A percentile compares a stretch with the other conserved stretches of the same genome.
Conservation (phyloP, 371 early-diverging fungal species). For the Haplosporangium sp. region DNA sequence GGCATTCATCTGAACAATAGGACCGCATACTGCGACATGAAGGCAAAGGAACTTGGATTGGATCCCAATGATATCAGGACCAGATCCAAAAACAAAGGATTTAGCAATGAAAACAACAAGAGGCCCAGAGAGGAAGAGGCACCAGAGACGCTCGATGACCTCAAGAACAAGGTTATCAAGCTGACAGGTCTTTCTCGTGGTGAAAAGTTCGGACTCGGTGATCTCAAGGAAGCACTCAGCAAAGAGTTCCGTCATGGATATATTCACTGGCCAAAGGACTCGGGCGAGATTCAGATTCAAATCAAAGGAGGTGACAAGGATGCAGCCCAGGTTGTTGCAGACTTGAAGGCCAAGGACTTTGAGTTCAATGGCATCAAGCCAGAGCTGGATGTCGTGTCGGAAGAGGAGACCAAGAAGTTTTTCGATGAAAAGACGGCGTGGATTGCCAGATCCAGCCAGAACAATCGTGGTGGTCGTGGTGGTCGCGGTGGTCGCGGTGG, state of each 20-base stretch:
- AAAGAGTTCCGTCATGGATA: constrained; percentile 53
- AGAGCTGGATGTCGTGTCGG: constrained; percentile 43
- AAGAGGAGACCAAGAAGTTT: constrained; percentile 54
- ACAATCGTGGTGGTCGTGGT: constrained; percentile 31
- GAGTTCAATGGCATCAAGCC: constrained; percentile 53
- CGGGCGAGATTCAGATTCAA: constrained; percentile 53
- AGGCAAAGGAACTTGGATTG: constrained; percentile 54
- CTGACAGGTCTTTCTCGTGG: constrained; percentile 53
- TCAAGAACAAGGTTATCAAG: constrained; percentile 53
- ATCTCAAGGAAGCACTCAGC: constrained; percentile 55
- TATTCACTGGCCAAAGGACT: constrained; percentile 53
- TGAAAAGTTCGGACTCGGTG: constrained; percentile 35
- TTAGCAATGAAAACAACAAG: constrained; percentile 45
- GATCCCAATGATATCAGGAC: constrained; percentile 45
- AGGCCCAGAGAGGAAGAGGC: constrained; percentile 45
- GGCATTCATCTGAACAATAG: constrained; percentile 8
- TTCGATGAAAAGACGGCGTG: constrained; percentile 56
- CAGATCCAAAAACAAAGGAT: constrained; percentile 39
- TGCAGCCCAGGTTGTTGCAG: constrained; percentile 50
- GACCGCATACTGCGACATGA: constrained; percentile 50
- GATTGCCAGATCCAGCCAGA: constrained; percentile 23
- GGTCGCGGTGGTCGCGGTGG: constrained; percentile 48
- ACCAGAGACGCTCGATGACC: constrained; percentile 35
- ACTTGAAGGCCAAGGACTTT: constrained; percentile 38
- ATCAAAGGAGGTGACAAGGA: constrained; percentile 55